Conservation (phyloP, 306 rosid species). For the Herpetospermum pedunculosum region DNA sequence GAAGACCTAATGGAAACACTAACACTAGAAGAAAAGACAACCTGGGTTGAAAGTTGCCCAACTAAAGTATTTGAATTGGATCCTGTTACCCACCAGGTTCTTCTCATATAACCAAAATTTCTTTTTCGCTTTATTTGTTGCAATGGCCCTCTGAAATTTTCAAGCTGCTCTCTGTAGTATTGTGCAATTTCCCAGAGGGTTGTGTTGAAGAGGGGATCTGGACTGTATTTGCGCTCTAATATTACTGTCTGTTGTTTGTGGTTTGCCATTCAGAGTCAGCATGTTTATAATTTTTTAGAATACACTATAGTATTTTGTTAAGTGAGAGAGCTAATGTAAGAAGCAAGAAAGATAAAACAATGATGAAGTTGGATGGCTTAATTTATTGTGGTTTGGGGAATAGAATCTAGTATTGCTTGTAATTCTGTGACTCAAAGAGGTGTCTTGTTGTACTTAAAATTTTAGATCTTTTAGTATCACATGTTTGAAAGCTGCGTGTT, state of each 20-base stretch:
- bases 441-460: neutral
- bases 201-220: neutral
- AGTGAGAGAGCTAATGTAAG: neutral
- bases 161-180: neutral
- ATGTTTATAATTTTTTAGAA: neutral
- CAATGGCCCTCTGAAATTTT: neutral
- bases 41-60: constrained; percentile 88
- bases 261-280: neutral
- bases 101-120: neutral
- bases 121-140: neutral
- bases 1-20: constrained; percentile 85
- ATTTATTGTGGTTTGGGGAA: neutral
- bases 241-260: neutral
- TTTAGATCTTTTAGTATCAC: neutral
- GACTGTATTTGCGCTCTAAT: neutral
- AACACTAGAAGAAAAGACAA: constrained; percentile 62
- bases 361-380: neutral
- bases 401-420: neutral
- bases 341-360: neutral
- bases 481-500: neutral
- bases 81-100: constrained; percentile 66
- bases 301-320: neutral
- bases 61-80: constrained; percentile 78
- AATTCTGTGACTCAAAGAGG: neutral
- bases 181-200: neutral